Evolutionary conservation across 805 yeast species (phyloP), one percentile per base, ranked within the genome.

Genomic region (Metschnikowia dekortorum): DNA sequence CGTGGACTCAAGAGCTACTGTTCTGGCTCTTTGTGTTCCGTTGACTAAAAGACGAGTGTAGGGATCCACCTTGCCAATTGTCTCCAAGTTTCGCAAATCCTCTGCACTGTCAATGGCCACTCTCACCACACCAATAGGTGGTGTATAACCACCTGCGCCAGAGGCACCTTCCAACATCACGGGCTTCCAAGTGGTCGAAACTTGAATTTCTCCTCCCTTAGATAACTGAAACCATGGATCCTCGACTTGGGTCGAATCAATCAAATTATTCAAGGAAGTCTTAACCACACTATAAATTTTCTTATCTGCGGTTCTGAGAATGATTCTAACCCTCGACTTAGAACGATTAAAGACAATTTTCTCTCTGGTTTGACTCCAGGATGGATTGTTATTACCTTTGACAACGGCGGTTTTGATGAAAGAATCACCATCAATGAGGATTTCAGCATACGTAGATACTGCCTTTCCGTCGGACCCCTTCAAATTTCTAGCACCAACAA

Each of bases 101-200:
- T 77, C 80, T 39, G 95, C 97, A 53, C 78, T 79, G 57, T 79
- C 80, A 53, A 94, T 67, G 52, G 79, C 74, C 30, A 94, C 75
- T 62, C 97, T 83, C 6, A 91, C 78, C 33, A 87, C 92, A 64
- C 99, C 99, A 64, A 92, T 85, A 45, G 99, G 99, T 51, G 89
- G 89, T n/a, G 89, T 82, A 70, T 90, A 92, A 46, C 92, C 94
- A 58, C 84, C 82, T 22, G 87, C 70, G 53, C 89, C 88, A 37
- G 82, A 68, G 14, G 85, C 86, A 47, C 83, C 81, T 22, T 75
- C 67, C 61, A 92, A 69, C 30, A 78, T 82, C 46, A 91, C 96
- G 8, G 98, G 92, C 67, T 85, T 89, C 97, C 97, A 94, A 47
- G 73, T 69, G 30, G 94, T 81, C 4, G 79, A 68, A 50, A 94